A percentile compares a stretch with the other conserved stretches of the same genome.
phyloP scores from a whole-genome alignment of 2,329 filamentous ascomycete genomes.

The Daldinia sp. region DNA sequence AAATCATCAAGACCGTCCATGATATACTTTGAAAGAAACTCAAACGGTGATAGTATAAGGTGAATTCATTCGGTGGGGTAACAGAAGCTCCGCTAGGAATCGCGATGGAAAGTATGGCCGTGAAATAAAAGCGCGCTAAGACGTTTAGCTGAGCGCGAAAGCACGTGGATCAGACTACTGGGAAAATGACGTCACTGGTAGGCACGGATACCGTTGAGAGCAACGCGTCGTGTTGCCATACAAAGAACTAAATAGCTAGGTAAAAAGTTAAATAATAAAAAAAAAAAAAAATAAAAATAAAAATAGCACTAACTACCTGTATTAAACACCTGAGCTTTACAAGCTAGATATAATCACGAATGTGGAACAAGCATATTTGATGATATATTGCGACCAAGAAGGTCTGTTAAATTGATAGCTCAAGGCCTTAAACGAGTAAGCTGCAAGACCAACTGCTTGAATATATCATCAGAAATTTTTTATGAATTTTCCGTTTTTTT shows the following conservation, averaged over 20 bases:
- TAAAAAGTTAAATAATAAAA: too few species aligned
- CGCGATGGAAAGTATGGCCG: constrained; percentile 15
- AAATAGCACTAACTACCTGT: too few species aligned
- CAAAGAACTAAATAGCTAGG: too few species aligned
- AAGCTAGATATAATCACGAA: background rate
- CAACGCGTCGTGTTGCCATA: too few species aligned
- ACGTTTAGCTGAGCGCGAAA: constrained; percentile 22
- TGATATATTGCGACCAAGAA: constrained; percentile 47
- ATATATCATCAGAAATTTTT: constrained; percentile 48
- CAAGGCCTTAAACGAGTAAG: constrained; percentile 38
- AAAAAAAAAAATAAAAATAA: too few species aligned
- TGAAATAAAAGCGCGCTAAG: constrained; percentile 16
- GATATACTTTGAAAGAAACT: background rate
- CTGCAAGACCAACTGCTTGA: constrained; percentile 30
- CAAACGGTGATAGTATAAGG: too few species aligned
- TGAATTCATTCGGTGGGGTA: background rate
- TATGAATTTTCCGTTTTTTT: constrained; percentile 32
- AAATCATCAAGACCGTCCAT: constrained; percentile 47
- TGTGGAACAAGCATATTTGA: constrained; percentile 23
- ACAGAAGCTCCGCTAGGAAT: background rate
- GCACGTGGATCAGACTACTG: constrained; percentile 23
- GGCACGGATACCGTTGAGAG: too few species aligned
- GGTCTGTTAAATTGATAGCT: constrained; percentile 47
- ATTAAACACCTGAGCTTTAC: background rate
- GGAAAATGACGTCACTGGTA: constrained; percentile 21